These are phyloP conservation scores for Leccinum incarnatum DNA, from an alignment of 768 basidiomycete genomes.

Conservation along the genomic window DNA sequence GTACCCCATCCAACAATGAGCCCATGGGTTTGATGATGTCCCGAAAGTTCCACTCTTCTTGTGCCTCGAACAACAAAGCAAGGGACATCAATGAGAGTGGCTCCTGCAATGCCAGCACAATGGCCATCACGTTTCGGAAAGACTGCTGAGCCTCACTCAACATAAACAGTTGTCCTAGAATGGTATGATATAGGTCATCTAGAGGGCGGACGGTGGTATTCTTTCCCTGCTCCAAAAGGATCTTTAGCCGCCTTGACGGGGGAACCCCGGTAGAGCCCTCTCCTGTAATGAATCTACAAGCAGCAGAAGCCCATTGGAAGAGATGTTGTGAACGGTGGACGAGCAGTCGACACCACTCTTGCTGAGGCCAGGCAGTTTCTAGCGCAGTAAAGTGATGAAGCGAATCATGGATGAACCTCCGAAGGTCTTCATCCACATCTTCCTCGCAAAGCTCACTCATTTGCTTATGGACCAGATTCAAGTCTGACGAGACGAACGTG, in stretches of 20 bases:
- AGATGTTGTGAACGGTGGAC: neutral
- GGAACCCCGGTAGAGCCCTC: rapidly evolving
- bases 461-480: neutral
- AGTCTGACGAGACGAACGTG: rapidly evolving
- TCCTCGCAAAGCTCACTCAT: rapidly evolving
- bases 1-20: neutral
- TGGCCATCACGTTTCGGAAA: neutral
- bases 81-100: neutral
- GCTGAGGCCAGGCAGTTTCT: neutral
- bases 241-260: neutral
- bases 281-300: neutral
- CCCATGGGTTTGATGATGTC: neutral
- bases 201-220: neutral
- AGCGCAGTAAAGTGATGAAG: neutral
- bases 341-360: neutral
- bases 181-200: neutral
- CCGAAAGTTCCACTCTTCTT: neutral
- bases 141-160: neutral
- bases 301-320: neutral
- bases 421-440: neutral
- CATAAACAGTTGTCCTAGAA: neutral
- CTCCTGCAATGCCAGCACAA: neutral
- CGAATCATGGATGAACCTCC: neutral
- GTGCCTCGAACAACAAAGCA: neutral
- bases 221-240: neutral